phyloP scores from a whole-genome alignment of 208 protist genomes.

The Acanthamoeba quina region DNA sequence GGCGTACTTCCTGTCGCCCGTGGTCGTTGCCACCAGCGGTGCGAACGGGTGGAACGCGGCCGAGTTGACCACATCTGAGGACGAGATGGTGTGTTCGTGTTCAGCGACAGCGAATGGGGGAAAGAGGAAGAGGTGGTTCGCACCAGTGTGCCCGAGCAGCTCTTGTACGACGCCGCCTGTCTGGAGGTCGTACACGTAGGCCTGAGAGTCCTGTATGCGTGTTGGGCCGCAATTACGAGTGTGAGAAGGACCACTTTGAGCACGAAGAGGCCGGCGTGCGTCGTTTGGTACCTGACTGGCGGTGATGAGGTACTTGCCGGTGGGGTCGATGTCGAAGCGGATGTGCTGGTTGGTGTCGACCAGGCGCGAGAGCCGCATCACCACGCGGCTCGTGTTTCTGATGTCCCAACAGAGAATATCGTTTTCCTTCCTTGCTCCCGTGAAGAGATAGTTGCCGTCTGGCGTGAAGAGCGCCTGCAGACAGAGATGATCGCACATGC shows the following conservation, averaged over 20 bases:
- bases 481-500: not conserved
- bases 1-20: conserved; percentile 41
- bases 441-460: conserved; percentile 59
- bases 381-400: conserved; percentile 42
- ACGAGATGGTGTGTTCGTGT: not conserved
- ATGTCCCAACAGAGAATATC: conserved; percentile 62
- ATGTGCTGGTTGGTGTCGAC: conserved; percentile 60
- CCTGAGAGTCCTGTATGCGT: not conserved
- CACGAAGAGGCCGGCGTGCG: not conserved
- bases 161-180: not conserved
- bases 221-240: no score
- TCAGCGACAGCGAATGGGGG: not conserved
- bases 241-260: not conserved
- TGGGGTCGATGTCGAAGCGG: conserved; percentile 60
- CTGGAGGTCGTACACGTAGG: conserved; percentile 52
- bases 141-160: conserved; percentile 31
- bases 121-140: not conserved
- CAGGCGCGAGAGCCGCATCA: conserved; percentile 25
- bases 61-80: conserved; percentile 39
- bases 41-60: conserved; percentile 13
- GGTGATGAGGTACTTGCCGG: conserved; percentile 56
- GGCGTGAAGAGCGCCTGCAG: conserved; percentile 34
- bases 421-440: conserved; percentile 56
- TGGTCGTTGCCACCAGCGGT: conserved; percentile 38
- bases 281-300: conserved; percentile 23